These are phyloP conservation scores for Ophiocordyceps sinensis DNA, from an alignment of 2,329 filamentous ascomycete genomes.

Conservation along the genomic window DNA sequence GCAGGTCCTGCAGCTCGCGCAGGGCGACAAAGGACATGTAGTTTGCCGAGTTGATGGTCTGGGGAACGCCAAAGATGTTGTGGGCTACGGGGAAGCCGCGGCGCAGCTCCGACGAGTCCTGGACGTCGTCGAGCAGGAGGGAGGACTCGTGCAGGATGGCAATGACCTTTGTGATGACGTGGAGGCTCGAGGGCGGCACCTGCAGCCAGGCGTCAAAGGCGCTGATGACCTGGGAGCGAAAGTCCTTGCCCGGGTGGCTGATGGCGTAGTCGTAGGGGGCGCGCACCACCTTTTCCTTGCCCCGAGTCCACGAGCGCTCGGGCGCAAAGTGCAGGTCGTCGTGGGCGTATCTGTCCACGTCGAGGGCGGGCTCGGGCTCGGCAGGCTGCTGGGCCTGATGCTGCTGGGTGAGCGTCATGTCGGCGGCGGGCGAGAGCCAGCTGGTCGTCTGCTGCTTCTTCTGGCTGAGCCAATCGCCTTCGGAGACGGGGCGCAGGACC, in stretches of 20 bases:
- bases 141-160: slow-evolving; percentile 80
- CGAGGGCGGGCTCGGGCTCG: slow-evolving; percentile 21
- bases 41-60: slow-evolving; percentile 84
- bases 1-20: slow-evolving; percentile 57
- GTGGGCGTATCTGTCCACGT: slow-evolving; percentile 37
- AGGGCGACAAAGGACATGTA: slow-evolving; percentile 77
- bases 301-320: slow-evolving; percentile 46
- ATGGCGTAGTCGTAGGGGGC: slow-evolving; percentile 73
- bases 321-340: slow-evolving; percentile 39
- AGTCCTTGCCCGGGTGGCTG: slow-evolving; percentile 70
- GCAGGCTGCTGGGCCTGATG: slow-evolving; percentile 13
- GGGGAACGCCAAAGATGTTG: slow-evolving; percentile 69
- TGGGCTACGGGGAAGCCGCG: slow-evolving; percentile 73
- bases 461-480: slow-evolving; percentile 45
- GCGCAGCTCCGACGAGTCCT: slow-evolving; percentile 64
- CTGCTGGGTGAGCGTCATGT: slow-evolving; percentile 15
- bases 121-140: slow-evolving; percentile 74
- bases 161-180: slow-evolving; percentile 64
- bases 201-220: slow-evolving; percentile 72
- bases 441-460: slow-evolving; percentile 1
- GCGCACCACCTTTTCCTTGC: slow-evolving; percentile 65
- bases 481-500: slow-evolving; percentile 37
- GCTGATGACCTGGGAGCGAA: slow-evolving; percentile 63
- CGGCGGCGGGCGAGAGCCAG: slow-evolving; percentile 1
- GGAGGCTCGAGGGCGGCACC: slow-evolving; percentile 54